Percentiles rank a stretch among this genome's conserved stretches.
phyloP scores from a whole-genome alignment of 805 yeast species.

The Candida qinlingensis region DNA sequence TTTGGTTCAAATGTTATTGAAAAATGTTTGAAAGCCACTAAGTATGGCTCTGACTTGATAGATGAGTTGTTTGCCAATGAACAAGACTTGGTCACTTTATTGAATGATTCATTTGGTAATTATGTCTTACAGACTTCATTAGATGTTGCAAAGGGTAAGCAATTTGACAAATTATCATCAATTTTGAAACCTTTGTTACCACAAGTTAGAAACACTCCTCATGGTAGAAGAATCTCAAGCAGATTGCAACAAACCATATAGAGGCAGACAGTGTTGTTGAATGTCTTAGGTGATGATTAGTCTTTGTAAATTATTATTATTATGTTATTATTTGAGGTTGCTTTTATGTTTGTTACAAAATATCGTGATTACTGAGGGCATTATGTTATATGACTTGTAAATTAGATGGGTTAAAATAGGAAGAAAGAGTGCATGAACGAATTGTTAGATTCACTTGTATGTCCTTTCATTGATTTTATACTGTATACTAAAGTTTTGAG shows the following conservation, averaged over 20 bases:
- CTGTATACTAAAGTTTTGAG: neutral
- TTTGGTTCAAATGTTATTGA: slow-evolving; percentile 94
- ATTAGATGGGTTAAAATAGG: slow-evolving; percentile 3
- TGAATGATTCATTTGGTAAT: slow-evolving; percentile 91
- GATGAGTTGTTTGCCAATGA: slow-evolving; percentile 40
- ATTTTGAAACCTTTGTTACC: slow-evolving; percentile 70
- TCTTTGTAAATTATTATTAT: no score
- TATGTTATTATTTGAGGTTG: no score
- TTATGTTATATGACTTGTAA: neutral
- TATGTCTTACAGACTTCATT: slow-evolving; percentile 91
- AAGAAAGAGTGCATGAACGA: neutral
- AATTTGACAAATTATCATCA: slow-evolving; percentile 50
- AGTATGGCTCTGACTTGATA: slow-evolving; percentile 42
- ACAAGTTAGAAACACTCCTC: slow-evolving; percentile 84
- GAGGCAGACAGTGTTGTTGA: no score
- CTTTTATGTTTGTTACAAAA: no score
- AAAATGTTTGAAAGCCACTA: slow-evolving; percentile 59
- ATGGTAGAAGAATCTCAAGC: slow-evolving; percentile 87
- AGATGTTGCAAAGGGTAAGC: slow-evolving; percentile 45
- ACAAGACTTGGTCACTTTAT: slow-evolving; percentile 39
- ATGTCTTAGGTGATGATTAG: neutral
- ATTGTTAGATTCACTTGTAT: no score
- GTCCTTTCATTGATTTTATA: neutral
- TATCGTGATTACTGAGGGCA: no score
- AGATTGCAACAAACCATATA: slow-evolving; percentile 37